A percentile compares a stretch with the other conserved stretches of the same genome.
Evolutionary conservation across 768 basidiomycete genomes (phyloP).

Genomic region (Suillus subalutaceus): DNA sequence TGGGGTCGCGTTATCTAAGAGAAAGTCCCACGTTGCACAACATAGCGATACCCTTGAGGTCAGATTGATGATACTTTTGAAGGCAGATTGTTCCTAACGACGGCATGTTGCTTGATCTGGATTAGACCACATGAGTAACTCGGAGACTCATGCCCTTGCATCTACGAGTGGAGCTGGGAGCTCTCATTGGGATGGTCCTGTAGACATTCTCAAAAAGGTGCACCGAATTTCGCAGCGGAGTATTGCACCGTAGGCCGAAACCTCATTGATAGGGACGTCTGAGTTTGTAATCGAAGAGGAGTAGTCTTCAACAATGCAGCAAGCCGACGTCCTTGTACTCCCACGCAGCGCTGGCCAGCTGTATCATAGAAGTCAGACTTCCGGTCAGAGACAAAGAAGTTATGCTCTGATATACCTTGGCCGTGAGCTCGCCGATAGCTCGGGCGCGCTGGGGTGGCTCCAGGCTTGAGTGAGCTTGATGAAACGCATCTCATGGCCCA

Average conservation of each 20-base stretch:
- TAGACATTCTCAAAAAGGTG: background rate
- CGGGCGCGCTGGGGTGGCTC: background rate
- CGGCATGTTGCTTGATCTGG: background rate
- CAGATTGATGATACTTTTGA: background rate
- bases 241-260: background rate
- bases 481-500: background rate
- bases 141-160: background rate
- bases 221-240: background rate
- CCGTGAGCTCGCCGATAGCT: background rate
- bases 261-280: background rate
- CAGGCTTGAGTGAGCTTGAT: background rate
- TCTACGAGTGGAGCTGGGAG: background rate
- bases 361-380: background rate
- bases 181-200: background rate
- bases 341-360: background rate
- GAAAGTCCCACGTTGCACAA: conserved; percentile 1
- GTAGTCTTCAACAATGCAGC: background rate
- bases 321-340: background rate
- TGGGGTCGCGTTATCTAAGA: background rate
- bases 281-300: background rate
- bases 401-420: background rate
- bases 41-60: background rate
- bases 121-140: background rate
- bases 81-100: background rate
- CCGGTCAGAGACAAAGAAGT: background rate